A percentile compares a stretch with the other conserved stretches of the same genome.
Conservation (phyloP, 495 filamentous ascomycete species). For the Tetracladium marchalianum region DNA sequence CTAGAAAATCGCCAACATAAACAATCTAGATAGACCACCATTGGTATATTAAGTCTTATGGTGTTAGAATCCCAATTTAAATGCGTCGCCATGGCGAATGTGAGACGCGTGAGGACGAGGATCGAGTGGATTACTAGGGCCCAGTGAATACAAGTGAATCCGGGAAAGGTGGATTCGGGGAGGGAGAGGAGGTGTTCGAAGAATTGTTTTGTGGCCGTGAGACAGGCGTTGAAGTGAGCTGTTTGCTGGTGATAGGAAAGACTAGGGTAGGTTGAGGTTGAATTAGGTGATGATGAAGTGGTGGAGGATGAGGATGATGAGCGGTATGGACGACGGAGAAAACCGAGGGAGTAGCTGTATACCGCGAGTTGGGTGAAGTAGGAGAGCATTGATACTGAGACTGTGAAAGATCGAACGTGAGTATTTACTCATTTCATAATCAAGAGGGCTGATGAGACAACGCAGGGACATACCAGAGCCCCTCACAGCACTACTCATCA, state of each 20-base stretch:
- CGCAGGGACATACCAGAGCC: conserved; percentile 17
- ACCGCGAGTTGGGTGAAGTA: conserved; percentile 16
- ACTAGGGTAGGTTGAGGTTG: no score
- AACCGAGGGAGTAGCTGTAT: conserved; percentile 21
- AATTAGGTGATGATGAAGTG: conserved; percentile 10
- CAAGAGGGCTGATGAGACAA: background rate
- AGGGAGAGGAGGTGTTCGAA: conserved; percentile 22
- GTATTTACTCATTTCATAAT: conserved; percentile 11
- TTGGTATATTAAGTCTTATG: conserved; percentile 7
- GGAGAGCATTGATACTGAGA: conserved; percentile 11
- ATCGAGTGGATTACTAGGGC: conserved; percentile 20
- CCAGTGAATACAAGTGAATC: conserved; percentile 21
- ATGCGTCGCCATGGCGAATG: conserved; percentile 19
- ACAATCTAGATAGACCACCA: conserved; percentile 17
- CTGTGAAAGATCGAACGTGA: conserved; percentile 5
- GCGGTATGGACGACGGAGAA: conserved; percentile 15
- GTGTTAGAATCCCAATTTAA: conserved; percentile 16
- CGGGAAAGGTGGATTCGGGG: conserved; percentile 9
- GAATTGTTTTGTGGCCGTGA: conserved; percentile 22
- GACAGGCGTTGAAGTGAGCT: conserved; percentile 21
- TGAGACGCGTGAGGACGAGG: conserved; percentile 24
- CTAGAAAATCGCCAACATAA: conserved; percentile 14
- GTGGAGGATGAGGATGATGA: conserved; percentile 12
- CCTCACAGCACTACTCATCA: conserved; percentile 10
- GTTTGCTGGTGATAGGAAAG: no score